Evolutionary conservation across 805 yeast species (phyloP), one percentile per base, ranked within the genome.

Genomic region (baker's yeast (Saccharomyces cerevisiae)): DNA sequence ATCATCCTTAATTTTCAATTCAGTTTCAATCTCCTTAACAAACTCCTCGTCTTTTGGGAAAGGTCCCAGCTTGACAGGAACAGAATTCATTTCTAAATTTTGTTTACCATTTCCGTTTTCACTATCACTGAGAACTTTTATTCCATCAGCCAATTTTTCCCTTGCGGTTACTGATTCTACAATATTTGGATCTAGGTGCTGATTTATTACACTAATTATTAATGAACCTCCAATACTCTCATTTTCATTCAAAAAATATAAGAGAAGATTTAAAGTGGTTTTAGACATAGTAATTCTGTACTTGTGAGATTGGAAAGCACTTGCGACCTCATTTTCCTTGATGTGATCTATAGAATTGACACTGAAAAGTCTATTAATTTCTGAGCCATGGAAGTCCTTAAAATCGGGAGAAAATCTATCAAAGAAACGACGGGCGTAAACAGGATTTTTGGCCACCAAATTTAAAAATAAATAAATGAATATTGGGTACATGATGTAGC

Each of bases 151-250:
- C 51, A 69, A 52, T 48, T 59, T 62, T 17, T 64, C 70, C 54
- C 60, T 67, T 22, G 68, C 61, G 9, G 65, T 65, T 5, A 66
- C 63, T 72, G 77, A 60, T 74, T 61, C 65, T 1, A 72, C 70
- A 14, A 73, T 64, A 47, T 72, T 70, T 14, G 78, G 77, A 46
- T 79, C 83, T 61, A 94, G 76, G 68, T 89, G 83, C 71, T 89
- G 91, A 73, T 94, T 94, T 58, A 94, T 84, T 50, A 89, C 78
- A 61, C 97, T 76, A 49, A 94, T 88, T 52, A 92, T 76, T 41
- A 92, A 80, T 1, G 91, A 85, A 1, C 98, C 98, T 47, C 98
- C 98, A 53, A 84, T 84, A 9, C 86, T 85, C 70, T 90, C 97
- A 67, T 90, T 89, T 65, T 92, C 97, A 67, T 89, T 96, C 53